Evolutionary conservation across 1,284 basidiomycete genomes (phyloP).

Genomic region (Rhodotorula sp.): DNA sequence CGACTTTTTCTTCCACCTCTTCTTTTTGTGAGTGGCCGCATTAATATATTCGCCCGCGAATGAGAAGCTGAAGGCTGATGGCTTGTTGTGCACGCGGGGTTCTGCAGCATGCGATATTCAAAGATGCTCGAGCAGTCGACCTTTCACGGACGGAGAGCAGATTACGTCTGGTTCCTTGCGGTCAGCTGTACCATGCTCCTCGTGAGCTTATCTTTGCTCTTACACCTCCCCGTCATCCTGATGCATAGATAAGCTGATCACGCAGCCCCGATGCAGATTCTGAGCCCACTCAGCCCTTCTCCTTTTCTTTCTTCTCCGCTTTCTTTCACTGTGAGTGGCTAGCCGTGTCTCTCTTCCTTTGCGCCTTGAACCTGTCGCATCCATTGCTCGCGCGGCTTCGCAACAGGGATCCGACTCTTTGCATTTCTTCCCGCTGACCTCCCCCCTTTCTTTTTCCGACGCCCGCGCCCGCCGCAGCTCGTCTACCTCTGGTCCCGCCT

Average conservation of each 20-base stretch:
- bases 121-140: constrained; percentile 94
- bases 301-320: constrained; percentile 85
- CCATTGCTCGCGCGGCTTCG: not conserved
- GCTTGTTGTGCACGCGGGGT: no score
- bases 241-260: not conserved
- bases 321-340: constrained; percentile 59
- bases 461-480: constrained; percentile 51
- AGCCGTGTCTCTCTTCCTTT: no score
- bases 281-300: constrained; percentile 81
- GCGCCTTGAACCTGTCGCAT: not conserved
- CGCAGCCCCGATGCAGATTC: constrained; percentile 54
- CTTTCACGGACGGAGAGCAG: constrained; percentile 82
- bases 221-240: no score
- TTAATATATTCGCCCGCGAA: no score
- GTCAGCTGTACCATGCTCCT: constrained; percentile 77
- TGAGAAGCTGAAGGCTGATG: not conserved
- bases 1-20: constrained; percentile 95
- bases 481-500: constrained; percentile 96
- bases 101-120: constrained; percentile 83
- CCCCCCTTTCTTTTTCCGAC: constrained; percentile 19
- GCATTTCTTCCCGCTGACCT: constrained; percentile 30
- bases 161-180: constrained; percentile 89
- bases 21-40: constrained; percentile 78
- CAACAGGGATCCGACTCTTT: not conserved
- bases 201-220: constrained; percentile 50